Evolutionary conservation across 441 rosid genomes (phyloP).

Genomic region (Populus tomentosa): DNA sequence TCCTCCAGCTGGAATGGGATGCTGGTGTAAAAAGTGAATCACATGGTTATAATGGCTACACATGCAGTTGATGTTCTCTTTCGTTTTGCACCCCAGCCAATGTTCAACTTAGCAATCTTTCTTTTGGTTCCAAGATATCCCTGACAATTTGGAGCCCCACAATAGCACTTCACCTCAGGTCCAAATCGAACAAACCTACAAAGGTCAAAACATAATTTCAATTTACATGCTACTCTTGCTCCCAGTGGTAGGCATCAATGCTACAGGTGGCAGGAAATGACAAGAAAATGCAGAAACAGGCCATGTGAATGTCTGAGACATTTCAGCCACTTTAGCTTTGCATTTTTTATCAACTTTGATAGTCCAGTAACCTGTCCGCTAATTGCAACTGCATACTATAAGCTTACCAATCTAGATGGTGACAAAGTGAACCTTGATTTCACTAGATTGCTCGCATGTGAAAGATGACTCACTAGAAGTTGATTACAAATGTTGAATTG

Average conservation of each 20-base stretch:
- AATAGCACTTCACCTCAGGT: conserved; percentile 75
- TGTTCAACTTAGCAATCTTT: conserved; percentile 47
- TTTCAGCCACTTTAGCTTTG: neutral
- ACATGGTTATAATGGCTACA: conserved; percentile 33
- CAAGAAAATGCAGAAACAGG: neutral
- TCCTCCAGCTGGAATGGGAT: conserved; percentile 1
- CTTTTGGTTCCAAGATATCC: conserved; percentile 76
- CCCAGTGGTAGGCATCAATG: neutral
- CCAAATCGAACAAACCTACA: conserved; percentile 93
- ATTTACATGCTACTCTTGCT: neutral
- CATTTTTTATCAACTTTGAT: neutral
- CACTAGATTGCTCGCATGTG: neutral
- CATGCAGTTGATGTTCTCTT: conserved; percentile 50
- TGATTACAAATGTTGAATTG: neutral
- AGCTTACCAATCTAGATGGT: neutral
- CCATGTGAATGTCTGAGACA: neutral
- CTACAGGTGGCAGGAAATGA: neutral
- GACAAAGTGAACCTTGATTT: neutral
- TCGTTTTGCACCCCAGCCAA: conserved; percentile 90
- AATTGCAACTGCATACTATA: neutral
- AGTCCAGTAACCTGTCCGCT: neutral
- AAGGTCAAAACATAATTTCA: conserved; percentile 1
- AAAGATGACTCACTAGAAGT: neutral
- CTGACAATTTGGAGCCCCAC: conserved; percentile 73
- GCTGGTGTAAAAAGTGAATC: conserved; percentile 6